Conservation (phyloP, 768 basidiomycete genomes). For the Mycena galericulata region DNA sequence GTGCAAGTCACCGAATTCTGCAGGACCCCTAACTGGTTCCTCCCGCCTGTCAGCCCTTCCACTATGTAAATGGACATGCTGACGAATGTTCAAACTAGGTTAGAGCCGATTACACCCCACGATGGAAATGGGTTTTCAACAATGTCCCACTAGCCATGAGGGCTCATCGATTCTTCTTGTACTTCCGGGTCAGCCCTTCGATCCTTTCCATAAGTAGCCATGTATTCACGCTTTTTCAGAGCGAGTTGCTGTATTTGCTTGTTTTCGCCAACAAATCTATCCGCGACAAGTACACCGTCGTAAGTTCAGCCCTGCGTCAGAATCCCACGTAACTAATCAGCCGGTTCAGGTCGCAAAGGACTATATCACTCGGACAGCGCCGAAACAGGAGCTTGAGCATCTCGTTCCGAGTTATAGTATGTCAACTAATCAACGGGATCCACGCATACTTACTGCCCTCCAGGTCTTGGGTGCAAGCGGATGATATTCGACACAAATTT, state of each 20-base stretch:
- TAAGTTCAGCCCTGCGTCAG: not conserved
- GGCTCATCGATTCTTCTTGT: slow-evolving; percentile 40
- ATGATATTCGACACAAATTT: slow-evolving; percentile 62
- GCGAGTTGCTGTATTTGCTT: slow-evolving; percentile 21
- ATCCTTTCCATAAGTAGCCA: not conserved
- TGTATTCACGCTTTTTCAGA: not conserved
- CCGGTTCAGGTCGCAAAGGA: slow-evolving; percentile 36
- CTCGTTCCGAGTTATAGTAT: slow-evolving; percentile 64
- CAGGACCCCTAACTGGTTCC: slow-evolving; percentile 70
- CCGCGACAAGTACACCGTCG: slow-evolving; percentile 22
- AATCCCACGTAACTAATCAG: not conserved
- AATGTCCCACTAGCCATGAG: slow-evolving; percentile 54
- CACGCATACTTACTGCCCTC: not conserved
- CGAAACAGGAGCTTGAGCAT: slow-evolving; percentile 55
- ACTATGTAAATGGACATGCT: not conserved
- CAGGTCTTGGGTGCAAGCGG: slow-evolving; percentile 67
- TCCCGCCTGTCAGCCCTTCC: slow-evolving; percentile 57
- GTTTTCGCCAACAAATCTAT: slow-evolving; percentile 22
- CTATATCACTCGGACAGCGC: slow-evolving; percentile 58
- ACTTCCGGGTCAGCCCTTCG: slow-evolving; percentile 23
- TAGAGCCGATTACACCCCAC: slow-evolving; percentile 42
- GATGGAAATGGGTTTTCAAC: slow-evolving; percentile 55
- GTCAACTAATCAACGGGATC: slow-evolving; percentile 13
- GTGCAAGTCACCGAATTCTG: slow-evolving; percentile 69
- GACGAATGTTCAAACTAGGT: slow-evolving; percentile 27